phyloP scores from a whole-genome alignment of 805 yeast species.

The Grigorovia transvaalensis region DNA sequence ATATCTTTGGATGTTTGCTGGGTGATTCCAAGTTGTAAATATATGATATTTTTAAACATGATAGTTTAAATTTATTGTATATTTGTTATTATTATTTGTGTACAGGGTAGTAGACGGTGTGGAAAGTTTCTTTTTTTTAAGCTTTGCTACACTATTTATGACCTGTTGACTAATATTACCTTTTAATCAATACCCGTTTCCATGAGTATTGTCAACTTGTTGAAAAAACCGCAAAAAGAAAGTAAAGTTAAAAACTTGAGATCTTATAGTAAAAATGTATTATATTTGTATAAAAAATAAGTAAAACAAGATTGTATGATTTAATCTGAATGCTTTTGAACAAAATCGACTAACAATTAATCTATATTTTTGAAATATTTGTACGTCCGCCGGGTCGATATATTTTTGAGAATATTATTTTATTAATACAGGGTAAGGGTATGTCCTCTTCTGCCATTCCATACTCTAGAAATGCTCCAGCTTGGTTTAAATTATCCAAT shows the following conservation, averaged over 20 bases:
- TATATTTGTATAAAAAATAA: no score
- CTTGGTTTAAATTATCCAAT: conserved; percentile 97
- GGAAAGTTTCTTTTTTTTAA: no score
- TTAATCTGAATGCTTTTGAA: no score
- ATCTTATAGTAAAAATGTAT: neutral
- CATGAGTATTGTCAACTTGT: neutral
- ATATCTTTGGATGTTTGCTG: conserved; percentile 19
- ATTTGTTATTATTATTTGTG: neutral
- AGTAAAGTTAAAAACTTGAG: neutral
- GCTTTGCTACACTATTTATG: no score
- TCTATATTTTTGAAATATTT: neutral
- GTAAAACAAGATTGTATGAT: neutral
- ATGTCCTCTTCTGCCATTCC: conserved; percentile 98
- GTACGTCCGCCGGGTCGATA: no score
- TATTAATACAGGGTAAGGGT: conserved; percentile 79
- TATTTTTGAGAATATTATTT: no score
- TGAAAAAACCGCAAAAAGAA: neutral
- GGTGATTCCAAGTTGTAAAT: conserved; percentile 26
- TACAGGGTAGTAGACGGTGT: neutral
- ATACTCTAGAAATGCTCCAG: conserved; percentile 96
- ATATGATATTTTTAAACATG: neutral
- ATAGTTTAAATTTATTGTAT: neutral
- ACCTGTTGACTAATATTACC: no score
- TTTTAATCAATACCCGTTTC: no score
- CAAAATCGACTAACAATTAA: conserved; percentile 8